A percentile compares a stretch with the other conserved stretches of the same genome.
Evolutionary conservation across 2,329 filamentous ascomycete species (phyloP).

Genomic region (Epichloe scottii): DNA sequence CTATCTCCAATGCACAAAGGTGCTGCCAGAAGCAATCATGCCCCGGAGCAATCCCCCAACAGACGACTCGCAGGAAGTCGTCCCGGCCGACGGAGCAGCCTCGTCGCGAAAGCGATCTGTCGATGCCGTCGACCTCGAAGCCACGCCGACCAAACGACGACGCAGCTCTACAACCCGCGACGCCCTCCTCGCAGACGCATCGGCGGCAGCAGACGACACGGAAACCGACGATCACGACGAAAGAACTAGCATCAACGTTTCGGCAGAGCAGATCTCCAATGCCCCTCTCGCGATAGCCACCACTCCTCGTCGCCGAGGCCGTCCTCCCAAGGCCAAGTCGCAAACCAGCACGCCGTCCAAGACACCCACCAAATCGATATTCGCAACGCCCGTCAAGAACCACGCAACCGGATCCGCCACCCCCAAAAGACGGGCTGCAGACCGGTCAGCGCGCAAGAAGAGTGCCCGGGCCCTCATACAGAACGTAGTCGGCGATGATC

Average conservation of each 20-base stretch:
- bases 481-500: conserved; percentile 50
- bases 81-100: background rate
- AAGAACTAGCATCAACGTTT: background rate
- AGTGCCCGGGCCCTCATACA: conserved; percentile 67
- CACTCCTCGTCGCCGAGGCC: conserved; percentile 19
- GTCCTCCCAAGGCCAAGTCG: conserved; percentile 17
- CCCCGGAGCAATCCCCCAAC: background rate
- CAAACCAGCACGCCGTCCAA: conserved; percentile 20
- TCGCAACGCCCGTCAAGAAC: conserved; percentile 28
- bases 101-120: conserved; percentile 12
- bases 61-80: background rate
- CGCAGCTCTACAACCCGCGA: conserved; percentile 11
- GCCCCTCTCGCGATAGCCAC: conserved; percentile 13
- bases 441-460: conserved; percentile 78
- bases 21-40: conserved; percentile 1
- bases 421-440: conserved; percentile 57
- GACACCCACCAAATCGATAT: conserved; percentile 12
- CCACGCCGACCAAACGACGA: conserved; percentile 21
- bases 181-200: background rate
- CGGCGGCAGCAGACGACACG: conserved; percentile 4
- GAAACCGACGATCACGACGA: conserved; percentile 2
- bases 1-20: background rate
- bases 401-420: conserved; percentile 31
- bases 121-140: conserved; percentile 16
- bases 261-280: background rate